These are phyloP conservation scores for Trichosporon faecale DNA, from an alignment of 1,284 basidiomycete genomes.

Conservation along the genomic window DNA sequence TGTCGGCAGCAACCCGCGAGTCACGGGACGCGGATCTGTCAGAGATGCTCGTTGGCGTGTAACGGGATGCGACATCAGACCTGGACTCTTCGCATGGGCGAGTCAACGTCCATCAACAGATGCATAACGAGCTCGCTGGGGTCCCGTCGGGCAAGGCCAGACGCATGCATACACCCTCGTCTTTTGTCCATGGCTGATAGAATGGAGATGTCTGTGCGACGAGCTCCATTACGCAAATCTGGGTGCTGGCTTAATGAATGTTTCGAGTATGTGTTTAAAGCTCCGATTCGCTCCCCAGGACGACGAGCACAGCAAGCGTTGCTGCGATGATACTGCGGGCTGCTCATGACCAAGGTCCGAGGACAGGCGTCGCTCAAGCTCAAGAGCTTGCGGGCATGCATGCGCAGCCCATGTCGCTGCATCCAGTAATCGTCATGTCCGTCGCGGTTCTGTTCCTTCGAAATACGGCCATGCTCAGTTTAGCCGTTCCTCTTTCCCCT, in stretches of 20 bases:
- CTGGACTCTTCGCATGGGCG: not conserved
- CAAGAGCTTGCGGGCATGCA: not conserved
- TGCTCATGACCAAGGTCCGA: not conserved
- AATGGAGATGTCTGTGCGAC: not conserved
- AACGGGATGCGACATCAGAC: not conserved
- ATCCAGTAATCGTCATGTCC: not conserved
- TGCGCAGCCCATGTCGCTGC: not conserved
- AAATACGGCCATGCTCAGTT: not conserved
- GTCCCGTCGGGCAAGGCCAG: not conserved
- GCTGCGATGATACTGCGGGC: not conserved
- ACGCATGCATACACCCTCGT: not conserved
- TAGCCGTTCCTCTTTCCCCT: not conserved
- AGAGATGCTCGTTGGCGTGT: not conserved
- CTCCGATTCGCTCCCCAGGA: not conserved
- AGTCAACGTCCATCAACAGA: not conserved
- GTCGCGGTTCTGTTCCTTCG: not conserved
- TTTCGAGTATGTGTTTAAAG: not conserved
- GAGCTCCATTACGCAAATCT: not conserved
- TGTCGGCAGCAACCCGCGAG: not conserved
- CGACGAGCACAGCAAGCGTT: not conserved
- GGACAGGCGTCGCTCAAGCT: not conserved
- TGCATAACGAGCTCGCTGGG: not conserved
- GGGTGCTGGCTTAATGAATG: not conserved
- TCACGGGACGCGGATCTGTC: slow-evolving; percentile 6
- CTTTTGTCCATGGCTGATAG: not conserved